phyloP scores from a whole-genome alignment of 2,329 filamentous ascomycete species.

The Waltergamsia citrina region DNA sequence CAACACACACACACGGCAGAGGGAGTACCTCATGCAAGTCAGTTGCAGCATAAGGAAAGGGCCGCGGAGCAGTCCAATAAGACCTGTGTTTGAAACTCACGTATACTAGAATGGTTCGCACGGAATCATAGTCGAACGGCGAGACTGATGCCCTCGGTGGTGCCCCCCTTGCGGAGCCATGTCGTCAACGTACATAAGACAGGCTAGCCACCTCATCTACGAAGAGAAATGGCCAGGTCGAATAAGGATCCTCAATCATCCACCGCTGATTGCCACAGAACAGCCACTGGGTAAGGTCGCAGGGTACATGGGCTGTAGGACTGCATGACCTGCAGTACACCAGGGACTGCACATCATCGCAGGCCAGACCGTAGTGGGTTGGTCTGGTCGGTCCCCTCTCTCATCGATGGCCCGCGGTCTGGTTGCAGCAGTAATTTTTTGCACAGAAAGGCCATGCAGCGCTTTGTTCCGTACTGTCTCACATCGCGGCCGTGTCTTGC shows the following conservation, averaged over 20 bases:
- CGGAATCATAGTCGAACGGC: not conserved
- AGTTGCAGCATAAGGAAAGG: no score
- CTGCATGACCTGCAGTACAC: constrained; percentile 1
- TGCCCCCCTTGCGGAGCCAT: not conserved
- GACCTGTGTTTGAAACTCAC: no score
- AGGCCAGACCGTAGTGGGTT: not conserved
- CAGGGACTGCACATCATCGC: constrained; percentile 1
- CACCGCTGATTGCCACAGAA: no score
- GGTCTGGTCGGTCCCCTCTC: not conserved
- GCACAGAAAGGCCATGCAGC: not conserved
- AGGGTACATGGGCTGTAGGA: not conserved
- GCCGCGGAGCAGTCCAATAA: no score
- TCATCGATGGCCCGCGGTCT: not conserved
- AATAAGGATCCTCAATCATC: no score
- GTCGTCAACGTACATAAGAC: constrained; percentile 5
- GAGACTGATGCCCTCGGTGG: not conserved
- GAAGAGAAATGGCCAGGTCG: not conserved
- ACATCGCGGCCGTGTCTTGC: not conserved
- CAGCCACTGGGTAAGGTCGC: no score
- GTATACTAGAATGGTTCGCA: constrained; percentile 1
- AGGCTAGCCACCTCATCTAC: not conserved
- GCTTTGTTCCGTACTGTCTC: not conserved
- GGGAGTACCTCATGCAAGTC: no score
- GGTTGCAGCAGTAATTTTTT: not conserved
- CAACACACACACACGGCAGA: no score